Conservation (phyloP, 73 alveolate genomes). For the Urostyla sp. region DNA sequence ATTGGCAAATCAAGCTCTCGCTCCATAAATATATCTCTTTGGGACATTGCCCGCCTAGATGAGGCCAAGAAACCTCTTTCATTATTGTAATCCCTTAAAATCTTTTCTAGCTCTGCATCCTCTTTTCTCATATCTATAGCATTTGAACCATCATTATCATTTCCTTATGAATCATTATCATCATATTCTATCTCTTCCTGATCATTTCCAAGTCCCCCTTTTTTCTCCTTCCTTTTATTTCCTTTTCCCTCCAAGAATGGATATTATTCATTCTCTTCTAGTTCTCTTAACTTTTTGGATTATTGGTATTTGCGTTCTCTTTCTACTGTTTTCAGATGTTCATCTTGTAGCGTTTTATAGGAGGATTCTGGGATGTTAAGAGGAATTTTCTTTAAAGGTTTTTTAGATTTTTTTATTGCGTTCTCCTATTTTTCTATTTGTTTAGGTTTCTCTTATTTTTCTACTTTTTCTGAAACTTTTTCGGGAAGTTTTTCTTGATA, state of each 20-base stretch:
- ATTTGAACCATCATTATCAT: constrained; percentile 23
- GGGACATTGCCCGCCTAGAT: constrained; percentile 31
- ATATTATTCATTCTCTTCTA: constrained; percentile 32
- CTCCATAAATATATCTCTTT: constrained; percentile 38
- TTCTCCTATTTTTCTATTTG: no score
- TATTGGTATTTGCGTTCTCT: constrained; percentile 42
- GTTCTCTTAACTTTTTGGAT: constrained; percentile 44
- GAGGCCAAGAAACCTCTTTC: no score
- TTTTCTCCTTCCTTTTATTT: constrained; percentile 5
- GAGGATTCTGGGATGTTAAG: background rate
- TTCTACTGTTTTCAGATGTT: constrained; percentile 45
- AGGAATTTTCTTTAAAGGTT: no score
- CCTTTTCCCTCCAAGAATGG: constrained; percentile 1
- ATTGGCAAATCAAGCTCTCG: constrained; percentile 66
- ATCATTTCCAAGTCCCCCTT: constrained; percentile 7
- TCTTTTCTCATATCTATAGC: constrained; percentile 70
- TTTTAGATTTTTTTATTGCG: no score
- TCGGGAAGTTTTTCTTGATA: no score
- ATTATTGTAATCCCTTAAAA: constrained; percentile 68
- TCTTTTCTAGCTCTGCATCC: constrained; percentile 62
- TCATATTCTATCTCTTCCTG: background rate
- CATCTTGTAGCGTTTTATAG: constrained; percentile 30
- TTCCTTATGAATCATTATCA: constrained; percentile 8
- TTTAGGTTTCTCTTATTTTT: no score
- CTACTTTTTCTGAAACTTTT: no score